Base-by-base conservation (phyloP, 1,284 basidiomycete genomes). In the Melampsora americana region DNA sequence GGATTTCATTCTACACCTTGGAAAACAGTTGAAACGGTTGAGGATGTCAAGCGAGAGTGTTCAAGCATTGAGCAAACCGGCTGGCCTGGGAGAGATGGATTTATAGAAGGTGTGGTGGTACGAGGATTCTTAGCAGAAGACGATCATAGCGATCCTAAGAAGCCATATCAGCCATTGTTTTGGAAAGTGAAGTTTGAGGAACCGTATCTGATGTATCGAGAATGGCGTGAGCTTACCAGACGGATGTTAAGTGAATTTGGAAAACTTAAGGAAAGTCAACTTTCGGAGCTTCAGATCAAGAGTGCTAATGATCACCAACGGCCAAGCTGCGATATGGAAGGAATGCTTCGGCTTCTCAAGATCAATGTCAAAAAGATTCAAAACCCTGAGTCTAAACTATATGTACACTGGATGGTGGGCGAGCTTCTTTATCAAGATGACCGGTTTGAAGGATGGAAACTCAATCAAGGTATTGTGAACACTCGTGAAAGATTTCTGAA, bases 141-240 rank as follows among this genome's bases (percentile, higher is more conserved):
- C 26, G 84, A 86, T 5, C 85, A 78, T 84, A 6, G 62, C 5
- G 53, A 77, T 11, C 46, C 35, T 14, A 56, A 66, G 1, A 73
- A 20, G 4, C 84, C 89, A 0, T 91, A 91, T 18, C 89, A 92
- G 6, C 90, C 92, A 0, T 96, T 98, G 86, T 98, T 99, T 86
- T 99, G 97, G 89, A 99, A 99, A 83, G 88, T 99, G 85, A 99
- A 99, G 83, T 99, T 97, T 83, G 94, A 98, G 83, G 93, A 99
- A 82, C 95, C 95, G 0, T 99, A 99, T 82, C 89, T 98, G 85
- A 95, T 96, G 89, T 98, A 98, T 84, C 89, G 96, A 67, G 92
- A 97, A 82, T 99, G 94, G 94, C 87, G 96, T 71, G 96, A 99
- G 84, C 86, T 95, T 67, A 98, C 96, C 7, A 91, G 93, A 81